Conservation (phyloP, 441 rosid species). For the Erodium trifolium region DNA sequence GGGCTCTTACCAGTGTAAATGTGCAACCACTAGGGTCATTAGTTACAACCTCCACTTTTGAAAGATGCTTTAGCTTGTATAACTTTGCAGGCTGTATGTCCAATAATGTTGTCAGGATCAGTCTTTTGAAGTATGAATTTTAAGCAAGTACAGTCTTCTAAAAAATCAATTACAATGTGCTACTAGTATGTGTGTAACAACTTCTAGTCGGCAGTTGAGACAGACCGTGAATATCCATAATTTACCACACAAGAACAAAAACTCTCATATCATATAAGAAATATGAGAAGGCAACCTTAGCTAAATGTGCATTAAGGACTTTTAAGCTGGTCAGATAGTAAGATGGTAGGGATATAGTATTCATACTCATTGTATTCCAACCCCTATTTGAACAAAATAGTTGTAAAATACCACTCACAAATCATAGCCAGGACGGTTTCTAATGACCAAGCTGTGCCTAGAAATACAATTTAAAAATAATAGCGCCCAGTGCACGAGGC, state of each 20-base stretch:
- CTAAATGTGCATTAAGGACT: not conserved
- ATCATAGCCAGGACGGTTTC: not conserved
- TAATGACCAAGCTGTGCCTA: not conserved
- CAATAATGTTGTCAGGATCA: slow-evolving; percentile 16
- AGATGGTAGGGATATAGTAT: not conserved
- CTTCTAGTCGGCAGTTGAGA: slow-evolving; percentile 1
- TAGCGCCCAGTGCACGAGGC: not conserved
- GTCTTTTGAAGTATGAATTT: slow-evolving; percentile 19
- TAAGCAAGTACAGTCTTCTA: slow-evolving; percentile 16
- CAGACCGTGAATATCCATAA: not conserved
- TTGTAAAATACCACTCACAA: not conserved
- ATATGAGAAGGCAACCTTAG: slow-evolving; percentile 5
- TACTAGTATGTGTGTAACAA: not conserved
- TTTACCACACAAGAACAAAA: not conserved
- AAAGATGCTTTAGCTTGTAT: slow-evolving; percentile 90
- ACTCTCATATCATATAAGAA: not conserved
- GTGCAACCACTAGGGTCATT: slow-evolving; percentile 99
- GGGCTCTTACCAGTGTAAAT: slow-evolving; percentile 69
- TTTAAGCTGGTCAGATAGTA: not conserved
- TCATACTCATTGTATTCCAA: not conserved
- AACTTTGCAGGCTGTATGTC: slow-evolving; percentile 79
- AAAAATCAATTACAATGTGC: slow-evolving; percentile 9
- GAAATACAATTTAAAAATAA: not conserved
- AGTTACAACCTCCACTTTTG: slow-evolving; percentile 87
- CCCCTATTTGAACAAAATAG: not conserved